Evolutionary conservation across 345 rosid genomes (phyloP).

Genomic region (Brassica carinata): DNA sequence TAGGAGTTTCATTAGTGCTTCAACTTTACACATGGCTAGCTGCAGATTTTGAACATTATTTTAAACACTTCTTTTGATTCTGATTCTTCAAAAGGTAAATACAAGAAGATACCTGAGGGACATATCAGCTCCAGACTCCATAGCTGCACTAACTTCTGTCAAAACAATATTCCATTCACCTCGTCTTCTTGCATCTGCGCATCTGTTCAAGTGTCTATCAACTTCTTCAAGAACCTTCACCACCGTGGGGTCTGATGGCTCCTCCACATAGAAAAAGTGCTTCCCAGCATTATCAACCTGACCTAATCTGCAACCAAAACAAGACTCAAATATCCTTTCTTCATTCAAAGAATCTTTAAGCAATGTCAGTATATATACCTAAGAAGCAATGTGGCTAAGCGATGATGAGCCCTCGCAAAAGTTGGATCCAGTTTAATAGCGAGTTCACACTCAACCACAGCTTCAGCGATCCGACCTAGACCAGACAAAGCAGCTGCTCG

Average conservation of each 20-base stretch:
- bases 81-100: constrained; percentile 41
- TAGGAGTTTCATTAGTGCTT: constrained; percentile 84
- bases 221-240: constrained; percentile 64
- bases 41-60: constrained; percentile 44
- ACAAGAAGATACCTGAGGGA: constrained; percentile 65
- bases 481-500: constrained; percentile 42
- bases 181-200: constrained; percentile 68
- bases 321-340: not conserved
- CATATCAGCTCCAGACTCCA: constrained; percentile 81
- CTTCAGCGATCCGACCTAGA: constrained; percentile 69
- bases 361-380: constrained; percentile 42
- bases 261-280: constrained; percentile 56
- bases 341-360: not conserved
- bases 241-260: constrained; percentile 59
- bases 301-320: constrained; percentile 71
- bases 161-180: constrained; percentile 75
- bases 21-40: constrained; percentile 95
- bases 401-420: constrained; percentile 82
- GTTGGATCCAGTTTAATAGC: constrained; percentile 86
- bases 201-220: constrained; percentile 73
- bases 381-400: constrained; percentile 72
- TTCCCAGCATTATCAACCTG: constrained; percentile 74
- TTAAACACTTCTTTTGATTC: not conserved
- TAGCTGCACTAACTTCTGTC: constrained; percentile 71
- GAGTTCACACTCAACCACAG: constrained; percentile 77